Evolutionary conservation across 2,329 filamentous ascomycete genomes (phyloP), one percentile per base, ranked within the genome.

Genomic region (Boeremia lycopersici): DNA sequence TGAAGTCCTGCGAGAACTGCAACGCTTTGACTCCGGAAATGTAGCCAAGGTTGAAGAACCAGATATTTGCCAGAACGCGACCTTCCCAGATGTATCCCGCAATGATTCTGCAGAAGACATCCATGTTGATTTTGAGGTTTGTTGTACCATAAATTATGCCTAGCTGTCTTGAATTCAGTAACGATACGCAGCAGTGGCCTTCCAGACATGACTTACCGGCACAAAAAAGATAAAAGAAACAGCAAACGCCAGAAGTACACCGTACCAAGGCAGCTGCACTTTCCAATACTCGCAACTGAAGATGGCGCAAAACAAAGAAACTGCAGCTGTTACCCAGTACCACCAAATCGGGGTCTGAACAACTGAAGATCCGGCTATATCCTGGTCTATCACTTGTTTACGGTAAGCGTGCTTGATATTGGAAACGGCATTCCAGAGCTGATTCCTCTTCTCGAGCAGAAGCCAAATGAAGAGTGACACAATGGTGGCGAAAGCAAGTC

Each of bases 41-140:
- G 41, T 44, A 44, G 41, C 41, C 41, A n/a, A 44, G 41, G 11
- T 44, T 44, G 41, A 44, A 44, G 29, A 34, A 44, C 41, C 41
- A 44, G 17, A 44, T 44, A 19, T 34, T 44, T n/a, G 41, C 41
- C n/a, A 44, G 12, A 34, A 44, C 41, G 9, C 12, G 9, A 23
- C 41, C 41, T 25, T 44, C 41, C 41, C 41, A 44, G 11, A 34
- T 25, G 30, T 44, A 44, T n/a, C 41, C 41, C 9, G 41, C 41
- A 15, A 44, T 44, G 12, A 44, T 44, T 6, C 30, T 33, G 30
- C 41, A 44, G 17, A 44, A 33, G 7, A 44, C 30, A n/a, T 44
- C 30, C n/a, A 44, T 44, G 17, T 44, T 44, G 2, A 34, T 44
- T 23, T 29, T 25, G 19, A 44, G 41, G 25, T 44, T 44, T 2